Evolutionary conservation across 208 protist genomes (phyloP).

Genomic region (Porcisia deanei): DNA sequence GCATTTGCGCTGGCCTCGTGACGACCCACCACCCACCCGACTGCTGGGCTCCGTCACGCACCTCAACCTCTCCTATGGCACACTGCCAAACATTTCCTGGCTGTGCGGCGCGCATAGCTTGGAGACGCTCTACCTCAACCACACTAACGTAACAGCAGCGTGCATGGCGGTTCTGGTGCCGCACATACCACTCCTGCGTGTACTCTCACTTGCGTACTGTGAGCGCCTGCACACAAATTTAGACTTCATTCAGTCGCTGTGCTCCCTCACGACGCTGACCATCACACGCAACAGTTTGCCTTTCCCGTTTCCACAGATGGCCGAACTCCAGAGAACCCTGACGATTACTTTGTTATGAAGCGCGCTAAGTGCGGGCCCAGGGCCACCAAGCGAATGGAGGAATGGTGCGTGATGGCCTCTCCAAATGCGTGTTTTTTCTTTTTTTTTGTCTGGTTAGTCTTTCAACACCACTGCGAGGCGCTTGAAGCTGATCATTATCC

Average conservation of each 20-base stretch:
- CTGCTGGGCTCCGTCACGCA: conserved; percentile 18
- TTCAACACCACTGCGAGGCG: background rate
- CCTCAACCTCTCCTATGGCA: conserved; percentile 28
- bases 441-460: background rate
- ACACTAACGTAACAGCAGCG: conserved; percentile 42
- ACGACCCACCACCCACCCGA: conserved; percentile 9
- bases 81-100: conserved; percentile 37
- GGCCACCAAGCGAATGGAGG: no score
- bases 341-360: conserved; percentile 18
- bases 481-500: background rate
- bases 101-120: conserved; percentile 32
- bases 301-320: background rate
- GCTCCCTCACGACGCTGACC: conserved; percentile 18
- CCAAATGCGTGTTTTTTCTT: background rate
- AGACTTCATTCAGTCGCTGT: conserved; percentile 33
- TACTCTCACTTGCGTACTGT: conserved; percentile 43
- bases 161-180: conserved; percentile 29
- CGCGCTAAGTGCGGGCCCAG: background rate
- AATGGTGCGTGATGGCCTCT: background rate
- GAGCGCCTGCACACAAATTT: conserved; percentile 36
- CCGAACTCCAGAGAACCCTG: conserved; percentile 5
- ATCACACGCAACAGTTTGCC: conserved; percentile 31
- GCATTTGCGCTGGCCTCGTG: conserved; percentile 30
- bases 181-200: conserved; percentile 23
- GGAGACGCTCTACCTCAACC: conserved; percentile 38